Evolutionary conservation across 2,329 filamentous ascomycete genomes (phyloP), one percentile per base, ranked within the genome.

Genomic region (Xylaria hypoxylon): DNA sequence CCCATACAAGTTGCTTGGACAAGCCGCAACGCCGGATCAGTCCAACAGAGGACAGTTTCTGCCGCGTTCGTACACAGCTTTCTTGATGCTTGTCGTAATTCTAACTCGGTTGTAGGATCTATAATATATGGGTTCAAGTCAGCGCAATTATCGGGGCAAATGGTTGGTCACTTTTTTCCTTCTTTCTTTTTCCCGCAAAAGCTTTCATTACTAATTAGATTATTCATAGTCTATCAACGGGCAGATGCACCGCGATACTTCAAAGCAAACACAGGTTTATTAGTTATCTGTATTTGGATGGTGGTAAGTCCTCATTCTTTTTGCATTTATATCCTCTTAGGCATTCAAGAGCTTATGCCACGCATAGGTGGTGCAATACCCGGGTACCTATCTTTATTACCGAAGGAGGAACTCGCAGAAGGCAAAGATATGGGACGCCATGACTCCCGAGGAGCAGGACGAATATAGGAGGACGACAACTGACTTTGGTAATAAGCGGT

Each of bases 1-100:
- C 85, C 87, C 0, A 84, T 89, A n/a, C 80, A 88, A 40, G 86
- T 87, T 3, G 86, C 85, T 0, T 86, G 86, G 79, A 86, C 83
- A 2, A 86, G 84, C 33, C 80, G 86, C 56, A 89, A 89, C 70
- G 82, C 86, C 0, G 86, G 86, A 53, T 83, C 83, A 13, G 87
- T 89, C 2, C 81, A 86, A 50, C 88, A 86, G 38, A 78, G 87
- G 35, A 86, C 87, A 2, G 85, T 89, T 19, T 79, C 78, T 62
- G 77, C 77, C 6, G 75, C 76, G 79, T 79, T 67, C 67, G 78
- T 67, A 1, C 26, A 58, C 10, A n/a, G 1, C 3, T 6, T 2
- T 22, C 15, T 80, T 80, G 0, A 79, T 79, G 4, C 4, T 52
- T 26, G 7, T 22, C 6, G 15, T 19, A 0, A 19, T 59, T 50